Percentiles rank a stretch among this genome's conserved stretches.
Conservation (phyloP, 176 grass and related monocot species). For the Echinochloa phyllopogon region DNA sequence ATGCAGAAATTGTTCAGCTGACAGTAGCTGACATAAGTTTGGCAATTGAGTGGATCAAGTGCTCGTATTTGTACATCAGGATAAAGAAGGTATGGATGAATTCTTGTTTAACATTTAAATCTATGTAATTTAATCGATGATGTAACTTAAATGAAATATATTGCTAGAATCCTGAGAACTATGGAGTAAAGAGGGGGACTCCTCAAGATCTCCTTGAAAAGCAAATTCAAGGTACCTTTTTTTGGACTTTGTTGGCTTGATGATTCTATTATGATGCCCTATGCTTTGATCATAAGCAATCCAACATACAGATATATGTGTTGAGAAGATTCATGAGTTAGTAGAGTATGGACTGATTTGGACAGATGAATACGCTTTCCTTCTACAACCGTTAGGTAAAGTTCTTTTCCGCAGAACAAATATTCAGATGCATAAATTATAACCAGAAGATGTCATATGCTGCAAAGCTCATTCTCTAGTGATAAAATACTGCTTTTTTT, state of each 20-base stretch:
- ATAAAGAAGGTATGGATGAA: slow-evolving; percentile 75
- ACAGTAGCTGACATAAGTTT: slow-evolving; percentile 84
- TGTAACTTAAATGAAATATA: slow-evolving; percentile 41
- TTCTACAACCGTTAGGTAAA: slow-evolving; percentile 89
- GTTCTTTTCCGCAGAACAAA: slow-evolving; percentile 9
- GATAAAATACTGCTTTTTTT: background rate
- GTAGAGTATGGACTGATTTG: slow-evolving; percentile 86
- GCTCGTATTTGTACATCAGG: slow-evolving; percentile 86
- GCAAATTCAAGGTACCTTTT: slow-evolving; percentile 75
- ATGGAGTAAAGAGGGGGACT: slow-evolving; percentile 76
- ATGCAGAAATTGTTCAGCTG: slow-evolving; percentile 94
- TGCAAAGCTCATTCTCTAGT: slow-evolving; percentile 17
- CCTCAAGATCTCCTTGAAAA: slow-evolving; percentile 69
- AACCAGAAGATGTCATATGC: background rate
- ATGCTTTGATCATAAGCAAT: slow-evolving; percentile 38
- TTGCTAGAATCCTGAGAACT: slow-evolving; percentile 91
- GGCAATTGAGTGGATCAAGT: slow-evolving; percentile 96
- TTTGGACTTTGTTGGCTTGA: slow-evolving; percentile 16
- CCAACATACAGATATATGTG: slow-evolving; percentile 80
- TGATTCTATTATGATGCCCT: slow-evolving; percentile 28
- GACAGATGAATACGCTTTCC: slow-evolving; percentile 86
- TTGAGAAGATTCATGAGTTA: slow-evolving; percentile 82
- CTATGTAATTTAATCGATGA: slow-evolving; percentile 19
- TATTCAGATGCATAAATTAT: slow-evolving; percentile 23
- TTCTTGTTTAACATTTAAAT: slow-evolving; percentile 35